Evolutionary conservation across 345 rosid genomes (phyloP), one percentile per base, ranked within the genome.

Genomic region (Eucalyptus paniculata): DNA sequence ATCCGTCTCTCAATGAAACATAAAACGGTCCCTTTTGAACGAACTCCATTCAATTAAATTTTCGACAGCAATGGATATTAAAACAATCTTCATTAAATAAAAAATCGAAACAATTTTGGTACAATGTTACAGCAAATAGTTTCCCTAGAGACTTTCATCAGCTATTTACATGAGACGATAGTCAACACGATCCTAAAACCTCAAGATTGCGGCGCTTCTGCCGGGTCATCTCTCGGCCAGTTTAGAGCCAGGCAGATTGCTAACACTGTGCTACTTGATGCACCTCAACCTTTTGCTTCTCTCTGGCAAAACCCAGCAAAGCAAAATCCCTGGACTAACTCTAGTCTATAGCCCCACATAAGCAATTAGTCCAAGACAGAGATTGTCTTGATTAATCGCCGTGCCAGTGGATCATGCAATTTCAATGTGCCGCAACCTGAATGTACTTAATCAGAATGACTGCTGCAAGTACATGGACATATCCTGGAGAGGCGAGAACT

Each of bases 401-500:
- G 18, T n/a, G 77, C 77, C 40, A 15, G 40, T n/a, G 77, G 40
- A 65, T 65, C 37, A 16, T n/a, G 40, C 77, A n/a, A n/a, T n/a
- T 65, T 65, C 77, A 65, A 16, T 16, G 37, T 14, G 77, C 0
- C 9, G 37, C 47, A 40, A 37, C 45, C 7, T 24, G 83, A 40
- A 77, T 5, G 47, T 1, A 37, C 88, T 21, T 21, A 24, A 32
- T 91, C 88, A 93, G n/a, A 89, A 88, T 50, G 93, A 89, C 82
- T 90, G 56, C 56, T 88, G 92, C 85, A 89, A 81, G 67, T 87
- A 87, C 89, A 83, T 89, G 91, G 92, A 91, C 91, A 90, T 69
- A 89, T 93, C 95, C 77, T 94, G 92, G 87, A 90, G 58, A 16
- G 93, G 90, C 37, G 92, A 89, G 37, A 90, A 65, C 91, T 89